A percentile compares a stretch with the other conserved stretches of the same genome.
phyloP scores from a whole-genome alignment of 306 rosid species.

The Vigna radiata region DNA sequence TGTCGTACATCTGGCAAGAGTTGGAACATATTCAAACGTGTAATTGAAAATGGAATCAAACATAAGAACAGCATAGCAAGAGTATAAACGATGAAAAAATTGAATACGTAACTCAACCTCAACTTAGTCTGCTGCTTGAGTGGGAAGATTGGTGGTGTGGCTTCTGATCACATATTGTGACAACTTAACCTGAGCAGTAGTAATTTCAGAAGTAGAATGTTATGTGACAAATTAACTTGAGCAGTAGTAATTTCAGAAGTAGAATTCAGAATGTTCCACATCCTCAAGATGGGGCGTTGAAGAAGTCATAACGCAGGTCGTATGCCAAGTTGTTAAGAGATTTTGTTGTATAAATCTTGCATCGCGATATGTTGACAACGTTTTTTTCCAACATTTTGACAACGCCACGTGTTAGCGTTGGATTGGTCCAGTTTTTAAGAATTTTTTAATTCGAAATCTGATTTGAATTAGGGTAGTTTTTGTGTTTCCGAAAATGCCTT shows the following conservation, averaged over 20 bases:
- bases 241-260: slow-evolving; percentile 89
- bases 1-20: slow-evolving; percentile 79
- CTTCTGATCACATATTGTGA: slow-evolving; percentile 82
- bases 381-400: too few relatives aligned
- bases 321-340: slow-evolving; percentile 86
- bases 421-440: too few relatives aligned
- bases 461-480: too few relatives aligned
- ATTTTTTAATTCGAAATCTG: too few relatives aligned
- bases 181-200: slow-evolving; percentile 82
- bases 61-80: neutral
- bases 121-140: slow-evolving; percentile 80
- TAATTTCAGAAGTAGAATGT: slow-evolving; percentile 93
- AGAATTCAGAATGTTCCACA: slow-evolving; percentile 97
- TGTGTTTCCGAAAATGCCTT: too few relatives aligned
- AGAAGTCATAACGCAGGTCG: slow-evolving; percentile 93
- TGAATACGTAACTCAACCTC: slow-evolving; percentile 59
- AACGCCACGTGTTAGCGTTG: too few relatives aligned
- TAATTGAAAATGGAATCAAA: slow-evolving; percentile 18
- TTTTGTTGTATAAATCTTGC: slow-evolving; percentile 75
- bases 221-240: slow-evolving; percentile 85
- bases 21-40: slow-evolving; percentile 26
- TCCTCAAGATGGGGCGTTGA: slow-evolving; percentile 93
- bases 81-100: slow-evolving; percentile 24
- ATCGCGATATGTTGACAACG: too few relatives aligned
- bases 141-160: slow-evolving; percentile 64